These are phyloP conservation scores for Lathyrus aphaca DNA, from an alignment of 306 rosid genomes.

Conservation along the genomic window DNA sequence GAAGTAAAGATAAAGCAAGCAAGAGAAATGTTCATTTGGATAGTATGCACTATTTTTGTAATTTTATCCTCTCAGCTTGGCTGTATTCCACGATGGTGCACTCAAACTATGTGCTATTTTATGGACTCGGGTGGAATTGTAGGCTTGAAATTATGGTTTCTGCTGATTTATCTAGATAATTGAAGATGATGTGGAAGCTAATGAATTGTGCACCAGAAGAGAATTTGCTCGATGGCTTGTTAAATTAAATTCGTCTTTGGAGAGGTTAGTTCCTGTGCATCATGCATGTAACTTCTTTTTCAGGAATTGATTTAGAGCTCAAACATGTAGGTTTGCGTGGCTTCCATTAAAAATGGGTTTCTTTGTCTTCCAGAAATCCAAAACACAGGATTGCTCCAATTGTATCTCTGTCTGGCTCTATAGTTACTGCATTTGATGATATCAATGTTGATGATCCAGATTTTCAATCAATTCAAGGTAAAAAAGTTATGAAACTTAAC, in stretches of 20 bases:
- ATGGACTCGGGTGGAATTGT: constrained; percentile 41
- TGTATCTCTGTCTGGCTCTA: constrained; percentile 63
- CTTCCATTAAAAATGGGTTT: constrained; percentile 32
- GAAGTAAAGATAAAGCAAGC: constrained; percentile 5
- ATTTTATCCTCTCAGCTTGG: constrained; percentile 16
- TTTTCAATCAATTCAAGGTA: constrained; percentile 79
- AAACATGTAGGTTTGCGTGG: constrained; percentile 20
- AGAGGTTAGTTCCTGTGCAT: constrained; percentile 60
- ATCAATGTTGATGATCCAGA: constrained; percentile 62
- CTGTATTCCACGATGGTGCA: constrained; percentile 26
- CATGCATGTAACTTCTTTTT: constrained; percentile 8
- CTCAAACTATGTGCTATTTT: not conserved
- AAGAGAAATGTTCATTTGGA: constrained; percentile 17
- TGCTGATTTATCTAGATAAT: constrained; percentile 72
- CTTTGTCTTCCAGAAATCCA: constrained; percentile 60
- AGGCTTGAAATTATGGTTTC: constrained; percentile 44
- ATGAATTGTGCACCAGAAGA: constrained; percentile 88
- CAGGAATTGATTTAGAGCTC: constrained; percentile 25
- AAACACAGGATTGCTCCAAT: constrained; percentile 63
- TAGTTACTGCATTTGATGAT: constrained; percentile 74
- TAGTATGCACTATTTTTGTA: constrained; percentile 14
- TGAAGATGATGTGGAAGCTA: constrained; percentile 73
- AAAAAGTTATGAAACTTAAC: constrained; percentile 36
- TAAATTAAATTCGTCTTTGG: constrained; percentile 62
- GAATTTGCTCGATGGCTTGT: constrained; percentile 92